A percentile compares a stretch with the other conserved stretches of the same genome.
phyloP scores from a whole-genome alignment of 441 rosid species.

The Flueggea neowawraea region DNA sequence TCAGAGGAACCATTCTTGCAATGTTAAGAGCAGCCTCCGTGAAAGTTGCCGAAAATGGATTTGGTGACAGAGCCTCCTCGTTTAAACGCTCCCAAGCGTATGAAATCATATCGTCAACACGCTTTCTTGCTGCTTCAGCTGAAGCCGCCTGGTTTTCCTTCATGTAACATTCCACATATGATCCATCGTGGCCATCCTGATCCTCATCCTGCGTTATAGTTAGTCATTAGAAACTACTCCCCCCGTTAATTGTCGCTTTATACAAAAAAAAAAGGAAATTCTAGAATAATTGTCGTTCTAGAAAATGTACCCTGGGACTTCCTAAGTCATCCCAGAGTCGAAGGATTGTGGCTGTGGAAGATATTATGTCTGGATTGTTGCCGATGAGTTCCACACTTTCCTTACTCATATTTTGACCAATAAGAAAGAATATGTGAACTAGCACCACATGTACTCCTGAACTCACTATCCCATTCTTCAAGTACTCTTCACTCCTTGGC shows the following conservation, averaged over 20 bases:
- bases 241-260: not conserved
- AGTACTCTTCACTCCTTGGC: constrained; percentile 41
- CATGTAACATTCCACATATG: constrained; percentile 42
- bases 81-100: constrained; percentile 49
- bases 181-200: constrained; percentile 47
- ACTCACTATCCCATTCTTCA: constrained; percentile 48
- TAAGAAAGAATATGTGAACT: constrained; percentile 43
- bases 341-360: constrained; percentile 44
- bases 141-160: constrained; percentile 29
- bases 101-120: constrained; percentile 27
- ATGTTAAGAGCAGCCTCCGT: constrained; percentile 35
- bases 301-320: constrained; percentile 38
- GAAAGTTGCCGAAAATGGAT: constrained; percentile 28
- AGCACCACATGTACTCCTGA: constrained; percentile 45
- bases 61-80: constrained; percentile 29
- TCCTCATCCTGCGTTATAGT: constrained; percentile 33
- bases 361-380: constrained; percentile 22
- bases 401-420: constrained; percentile 26
- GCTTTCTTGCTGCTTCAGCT: constrained; percentile 21
- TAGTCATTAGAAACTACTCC: not conserved
- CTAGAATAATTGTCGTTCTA: too few species aligned
- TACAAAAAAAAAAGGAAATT: too few species aligned
- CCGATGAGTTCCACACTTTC: constrained; percentile 27
- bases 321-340: constrained; percentile 75
- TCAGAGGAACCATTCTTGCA: constrained; percentile 62